Conservation (phyloP, 2,329 filamentous ascomycete species). For the Penicillium polonicum region DNA sequence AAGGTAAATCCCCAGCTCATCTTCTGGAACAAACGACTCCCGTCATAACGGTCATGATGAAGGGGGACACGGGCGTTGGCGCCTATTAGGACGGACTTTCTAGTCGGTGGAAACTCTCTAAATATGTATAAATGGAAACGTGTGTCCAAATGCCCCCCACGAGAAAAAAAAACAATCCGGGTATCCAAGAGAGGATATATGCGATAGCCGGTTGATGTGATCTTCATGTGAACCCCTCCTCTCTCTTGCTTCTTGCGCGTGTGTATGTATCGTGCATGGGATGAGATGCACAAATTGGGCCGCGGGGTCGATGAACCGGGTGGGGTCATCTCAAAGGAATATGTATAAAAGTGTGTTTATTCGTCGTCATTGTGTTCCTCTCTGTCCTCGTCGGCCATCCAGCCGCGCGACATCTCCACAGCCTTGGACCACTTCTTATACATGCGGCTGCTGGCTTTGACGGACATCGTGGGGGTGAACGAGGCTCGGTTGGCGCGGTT, state of each 20-base stretch:
- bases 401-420: conserved; percentile 75
- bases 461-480: conserved; percentile 66
- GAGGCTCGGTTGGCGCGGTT: conserved; percentile 67
- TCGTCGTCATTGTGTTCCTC: conserved; percentile 29
- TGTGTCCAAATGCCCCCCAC: conserved; percentile 7
- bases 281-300: not conserved
- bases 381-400: conserved; percentile 46
- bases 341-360: conserved; percentile 17
- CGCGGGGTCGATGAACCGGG: not conserved
- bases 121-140: conserved; percentile 25
- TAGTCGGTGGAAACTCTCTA: conserved; percentile 18
- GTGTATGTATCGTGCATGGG: not conserved
- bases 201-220: conserved; percentile 7
- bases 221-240: not conserved
- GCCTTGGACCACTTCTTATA: conserved; percentile 74
- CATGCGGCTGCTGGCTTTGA: conserved; percentile 59
- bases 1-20: conserved; percentile 9
- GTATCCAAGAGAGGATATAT: conserved; percentile 7
- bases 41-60: conserved; percentile 26
- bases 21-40: conserved; percentile 18
- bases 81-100: conserved; percentile 23
- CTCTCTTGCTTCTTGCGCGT: not conserved
- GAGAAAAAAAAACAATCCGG: conserved; percentile 2
- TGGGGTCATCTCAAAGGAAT: conserved; percentile 5
- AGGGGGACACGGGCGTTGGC: conserved; percentile 6